Conservation (phyloP, 306 rosid species). For the Vicia sativa region DNA sequence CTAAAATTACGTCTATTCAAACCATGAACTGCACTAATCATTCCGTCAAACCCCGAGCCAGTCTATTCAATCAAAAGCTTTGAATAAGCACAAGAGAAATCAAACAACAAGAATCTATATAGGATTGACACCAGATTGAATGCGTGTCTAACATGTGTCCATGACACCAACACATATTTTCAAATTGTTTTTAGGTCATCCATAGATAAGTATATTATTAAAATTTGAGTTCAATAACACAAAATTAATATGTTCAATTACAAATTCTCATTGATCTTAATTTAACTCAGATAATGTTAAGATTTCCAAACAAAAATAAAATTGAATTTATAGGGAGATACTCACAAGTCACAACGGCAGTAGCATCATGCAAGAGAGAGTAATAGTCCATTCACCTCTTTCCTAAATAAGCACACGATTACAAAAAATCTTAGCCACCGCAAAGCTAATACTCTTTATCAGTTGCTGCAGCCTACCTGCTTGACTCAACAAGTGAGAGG, state of each 20-base stretch:
- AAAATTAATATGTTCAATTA: neutral
- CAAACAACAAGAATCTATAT: neutral
- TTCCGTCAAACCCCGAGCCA: constrained; percentile 83
- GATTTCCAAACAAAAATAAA: neutral
- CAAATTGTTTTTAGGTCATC: neutral
- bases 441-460: no score
- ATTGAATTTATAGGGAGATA: neutral
- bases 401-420: constrained; percentile 45
- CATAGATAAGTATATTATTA: no score
- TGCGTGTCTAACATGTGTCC: neutral
- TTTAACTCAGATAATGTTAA: neutral
- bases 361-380: constrained; percentile 68
- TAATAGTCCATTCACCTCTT: constrained; percentile 75
- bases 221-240: neutral
- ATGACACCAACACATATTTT: neutral
- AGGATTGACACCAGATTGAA: neutral
- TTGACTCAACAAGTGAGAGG: no score
- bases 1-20: constrained; percentile 64
- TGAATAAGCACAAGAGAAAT: constrained; percentile 22
- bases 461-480: no score
- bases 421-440: no score
- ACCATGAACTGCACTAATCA: constrained; percentile 78
- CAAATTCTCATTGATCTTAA: neutral
- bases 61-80: constrained; percentile 48
- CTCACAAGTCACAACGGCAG: constrained; percentile 74